phyloP scores from a whole-genome alignment of 768 basidiomycete species.

The Boletus coccyginus region DNA sequence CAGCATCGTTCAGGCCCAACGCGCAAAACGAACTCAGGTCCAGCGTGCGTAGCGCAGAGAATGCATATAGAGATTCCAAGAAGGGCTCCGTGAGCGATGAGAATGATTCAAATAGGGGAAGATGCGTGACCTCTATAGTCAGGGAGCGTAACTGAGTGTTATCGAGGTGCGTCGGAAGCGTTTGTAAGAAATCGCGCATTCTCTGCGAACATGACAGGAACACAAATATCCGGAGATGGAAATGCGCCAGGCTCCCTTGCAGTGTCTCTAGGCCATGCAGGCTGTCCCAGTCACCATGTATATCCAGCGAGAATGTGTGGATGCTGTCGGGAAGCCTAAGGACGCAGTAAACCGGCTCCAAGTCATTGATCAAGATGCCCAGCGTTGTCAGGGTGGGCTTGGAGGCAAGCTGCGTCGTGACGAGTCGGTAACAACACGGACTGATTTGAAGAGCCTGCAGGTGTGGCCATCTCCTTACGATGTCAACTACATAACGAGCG shows the following conservation, averaged over 20 bases:
- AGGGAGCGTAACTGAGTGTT: not conserved
- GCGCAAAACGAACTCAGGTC: constrained; percentile 14
- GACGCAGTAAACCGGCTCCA: accelerated
- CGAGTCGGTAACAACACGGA: not conserved
- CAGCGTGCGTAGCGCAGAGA: constrained; percentile 5
- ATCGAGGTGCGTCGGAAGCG: not conserved
- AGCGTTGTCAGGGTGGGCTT: not conserved
- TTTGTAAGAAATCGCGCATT: not conserved
- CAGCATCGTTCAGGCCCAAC: constrained; percentile 7
- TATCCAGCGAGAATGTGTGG: not conserved
- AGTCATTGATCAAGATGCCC: not conserved
- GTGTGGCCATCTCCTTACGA: not conserved
- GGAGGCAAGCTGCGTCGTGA: not conserved
- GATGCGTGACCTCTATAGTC: not conserved
- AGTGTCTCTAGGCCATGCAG: too few species aligned
- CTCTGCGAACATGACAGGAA: too few species aligned
- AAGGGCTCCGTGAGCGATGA: not conserved
- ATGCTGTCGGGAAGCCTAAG: not conserved
- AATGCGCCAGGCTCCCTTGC: not conserved
- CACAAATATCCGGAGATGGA: not conserved
- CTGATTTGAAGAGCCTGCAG: not conserved
- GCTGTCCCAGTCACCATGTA: too few species aligned
- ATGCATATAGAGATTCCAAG: constrained; percentile 4
- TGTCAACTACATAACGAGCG: not conserved
- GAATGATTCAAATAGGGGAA: too few species aligned